Percentiles rank a stretch among this genome's conserved stretches.
phyloP scores from a whole-genome alignment of 2,329 filamentous ascomycete genomes.

The Penicillium sp. region DNA sequence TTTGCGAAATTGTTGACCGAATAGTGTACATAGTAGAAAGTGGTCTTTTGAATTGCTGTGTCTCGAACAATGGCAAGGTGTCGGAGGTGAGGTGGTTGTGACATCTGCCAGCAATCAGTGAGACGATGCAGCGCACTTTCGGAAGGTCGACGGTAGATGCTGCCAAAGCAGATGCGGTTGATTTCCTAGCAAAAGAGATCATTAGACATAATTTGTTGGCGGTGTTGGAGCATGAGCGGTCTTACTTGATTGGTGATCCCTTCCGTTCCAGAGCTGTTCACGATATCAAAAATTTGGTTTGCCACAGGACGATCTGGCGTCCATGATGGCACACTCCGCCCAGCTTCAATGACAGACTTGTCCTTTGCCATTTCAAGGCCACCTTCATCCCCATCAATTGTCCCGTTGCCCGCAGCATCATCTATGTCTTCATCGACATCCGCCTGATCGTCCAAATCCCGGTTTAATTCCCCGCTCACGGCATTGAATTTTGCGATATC shows the following conservation, averaged over 20 bases:
- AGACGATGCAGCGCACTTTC: conserved; percentile 57
- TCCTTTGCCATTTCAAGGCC: conserved; percentile 24
- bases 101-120: conserved; percentile 58
- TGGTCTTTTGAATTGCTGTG: conserved; percentile 50
- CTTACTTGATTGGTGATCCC: conserved; percentile 54
- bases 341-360: conserved; percentile 32
- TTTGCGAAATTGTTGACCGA: conserved; percentile 55
- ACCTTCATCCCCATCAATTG: conserved; percentile 17
- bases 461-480: conserved; percentile 31
- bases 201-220: neutral
- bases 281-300: conserved; percentile 56
- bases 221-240: neutral
- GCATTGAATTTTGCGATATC: conserved; percentile 47
- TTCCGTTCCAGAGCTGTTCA: conserved; percentile 48
- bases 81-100: conserved; percentile 60
- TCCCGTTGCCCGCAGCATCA: conserved; percentile 17
- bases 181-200: conserved; percentile 35
- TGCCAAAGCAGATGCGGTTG: conserved; percentile 48
- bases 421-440: conserved; percentile 42
- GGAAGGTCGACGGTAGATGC: conserved; percentile 56
- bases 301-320: conserved; percentile 54
- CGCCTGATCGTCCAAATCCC: conserved; percentile 27
- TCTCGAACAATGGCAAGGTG: conserved; percentile 61
- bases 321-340: conserved; percentile 55
- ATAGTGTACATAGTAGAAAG: conserved; percentile 58